Evolutionary conservation across 2,329 filamentous ascomycete species (phyloP), one percentile per base, ranked within the genome.

Genomic region (Sarocladium strictum): DNA sequence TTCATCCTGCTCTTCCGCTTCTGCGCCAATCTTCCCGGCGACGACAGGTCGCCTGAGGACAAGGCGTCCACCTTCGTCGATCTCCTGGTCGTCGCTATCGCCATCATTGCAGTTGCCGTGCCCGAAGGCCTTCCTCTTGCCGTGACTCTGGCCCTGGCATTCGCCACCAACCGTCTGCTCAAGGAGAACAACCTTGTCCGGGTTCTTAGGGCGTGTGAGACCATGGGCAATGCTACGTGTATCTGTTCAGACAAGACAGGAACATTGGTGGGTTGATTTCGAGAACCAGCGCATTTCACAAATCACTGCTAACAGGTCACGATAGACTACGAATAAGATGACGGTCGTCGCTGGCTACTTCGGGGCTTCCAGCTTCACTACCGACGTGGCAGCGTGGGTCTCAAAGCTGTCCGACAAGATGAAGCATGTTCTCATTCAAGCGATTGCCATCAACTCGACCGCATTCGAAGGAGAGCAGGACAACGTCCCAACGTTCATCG

Each of bases 1-100:
- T 71, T 90, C 53, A 86, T 90, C 23, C 75, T 92, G 12, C 83
- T 92, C 62, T 89, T 93, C 73, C 85, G 89, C 63, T 93, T 91
- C 65, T 73, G 89, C 23, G 85, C 79, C 32, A 69, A 77, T 15
- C 76, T 93, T 7, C 78, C 79, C 4, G 63, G 71, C 33, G 83
- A 80, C 62, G 41, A 60, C 21, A 65, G 60, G 0, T 69, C 72
- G 0, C 72, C 83, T 1, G 74, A 81, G 0, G 70, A 79, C 52
- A 90, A 90, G 69, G 71, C 65, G 0, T 72, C 72, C 35, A 67
- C 78, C 15, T 86, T 87, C 62, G 73, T 87, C 62, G 74, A 81
- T 23, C 83, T 87, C 53, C 76, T 87, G 53, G 85, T 87, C 55
- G 79, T 84, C 33, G 80, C 83, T 17, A 79, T 87, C 55, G 86